These are phyloP conservation scores for Clathrus columnatus DNA, from an alignment of 768 basidiomycete genomes.

Conservation along the genomic window DNA sequence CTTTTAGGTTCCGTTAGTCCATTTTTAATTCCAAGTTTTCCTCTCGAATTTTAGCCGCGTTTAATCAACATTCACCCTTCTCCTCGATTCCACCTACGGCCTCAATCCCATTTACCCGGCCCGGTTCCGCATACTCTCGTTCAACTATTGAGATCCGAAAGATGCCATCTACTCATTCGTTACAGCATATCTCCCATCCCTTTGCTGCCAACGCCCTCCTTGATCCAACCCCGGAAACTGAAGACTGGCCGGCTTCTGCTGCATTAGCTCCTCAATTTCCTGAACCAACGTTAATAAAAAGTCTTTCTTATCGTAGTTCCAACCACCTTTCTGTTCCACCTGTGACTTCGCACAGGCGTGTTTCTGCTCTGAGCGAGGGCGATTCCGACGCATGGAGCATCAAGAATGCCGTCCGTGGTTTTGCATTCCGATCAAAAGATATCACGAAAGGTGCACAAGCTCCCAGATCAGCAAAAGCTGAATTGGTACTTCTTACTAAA, in stretches of 20 bases:
- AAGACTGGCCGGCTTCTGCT: constrained; percentile 8
- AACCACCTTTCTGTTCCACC: neutral
- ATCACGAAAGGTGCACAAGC: neutral
- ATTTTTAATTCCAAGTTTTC: constrained; percentile 1
- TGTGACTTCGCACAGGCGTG: neutral
- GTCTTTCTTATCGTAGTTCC: neutral
- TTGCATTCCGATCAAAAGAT: neutral
- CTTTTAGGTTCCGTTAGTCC: neutral
- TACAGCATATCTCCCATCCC: constrained; percentile 5
- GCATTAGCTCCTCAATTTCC: neutral
- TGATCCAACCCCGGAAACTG: constrained; percentile 2
- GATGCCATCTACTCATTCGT: constrained; percentile 6
- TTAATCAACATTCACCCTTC: constrained; percentile 10
- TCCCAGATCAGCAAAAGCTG: neutral
- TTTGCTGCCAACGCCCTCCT: constrained; percentile 2
- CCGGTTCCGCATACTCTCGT: neutral
- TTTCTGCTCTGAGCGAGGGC: neutral
- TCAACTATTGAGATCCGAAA: constrained; percentile 9
- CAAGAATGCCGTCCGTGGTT: constrained; percentile 13
- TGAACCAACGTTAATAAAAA: neutral
- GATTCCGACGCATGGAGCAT: constrained; percentile 8
- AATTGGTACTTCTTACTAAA: neutral
- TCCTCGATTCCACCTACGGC: neutral
- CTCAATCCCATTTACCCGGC: constrained; percentile 6
- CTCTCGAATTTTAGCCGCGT: constrained; percentile 14